Percentiles rank a stretch among this genome's conserved stretches.
phyloP scores from a whole-genome alignment of 441 rosid species.

The Bocquillonia castaneifolia region DNA sequence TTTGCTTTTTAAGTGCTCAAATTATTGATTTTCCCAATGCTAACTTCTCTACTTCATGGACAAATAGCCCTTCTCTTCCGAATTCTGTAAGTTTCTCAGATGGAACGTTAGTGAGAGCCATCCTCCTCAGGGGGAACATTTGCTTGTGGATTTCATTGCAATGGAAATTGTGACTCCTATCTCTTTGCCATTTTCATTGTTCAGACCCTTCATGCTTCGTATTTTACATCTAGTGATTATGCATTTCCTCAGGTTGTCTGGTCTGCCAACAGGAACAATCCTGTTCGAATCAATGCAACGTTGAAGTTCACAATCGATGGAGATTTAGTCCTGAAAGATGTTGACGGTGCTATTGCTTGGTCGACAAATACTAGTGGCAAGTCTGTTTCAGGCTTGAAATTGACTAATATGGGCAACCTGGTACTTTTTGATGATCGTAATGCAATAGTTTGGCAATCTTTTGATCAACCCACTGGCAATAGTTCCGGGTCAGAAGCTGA shows the following conservation, averaged over 20 bases:
- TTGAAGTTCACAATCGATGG: constrained; percentile 8
- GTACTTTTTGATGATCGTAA: constrained; percentile 7
- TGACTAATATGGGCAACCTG: constrained; percentile 14
- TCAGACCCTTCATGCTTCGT: background rate
- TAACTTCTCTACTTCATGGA: background rate
- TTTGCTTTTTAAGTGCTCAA: no score
- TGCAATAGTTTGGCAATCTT: constrained; percentile 14
- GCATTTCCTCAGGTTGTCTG: constrained; percentile 22
- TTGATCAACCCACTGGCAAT: constrained; percentile 14
- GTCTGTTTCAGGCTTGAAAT: constrained; percentile 17
- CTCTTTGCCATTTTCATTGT: constrained; percentile 26
- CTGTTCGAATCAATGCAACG: constrained; percentile 7
- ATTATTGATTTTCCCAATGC: no score
- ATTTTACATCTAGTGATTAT: background rate
- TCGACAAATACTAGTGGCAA: constrained; percentile 13
- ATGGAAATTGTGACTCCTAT: constrained; percentile 14
- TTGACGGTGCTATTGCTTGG: constrained; percentile 18
- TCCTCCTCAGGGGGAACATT: constrained; percentile 26
- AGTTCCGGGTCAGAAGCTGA: constrained; percentile 7
- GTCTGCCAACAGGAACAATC: constrained; percentile 19
- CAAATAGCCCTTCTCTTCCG: background rate
- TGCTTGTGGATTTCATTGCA: constrained; percentile 28
- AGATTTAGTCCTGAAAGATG: constrained; percentile 18
- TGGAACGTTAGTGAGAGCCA: constrained; percentile 23
- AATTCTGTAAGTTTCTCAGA: constrained; percentile 10